Base-by-base conservation (phyloP, 805 yeast genomes). In the Candida ficus region DNA sequence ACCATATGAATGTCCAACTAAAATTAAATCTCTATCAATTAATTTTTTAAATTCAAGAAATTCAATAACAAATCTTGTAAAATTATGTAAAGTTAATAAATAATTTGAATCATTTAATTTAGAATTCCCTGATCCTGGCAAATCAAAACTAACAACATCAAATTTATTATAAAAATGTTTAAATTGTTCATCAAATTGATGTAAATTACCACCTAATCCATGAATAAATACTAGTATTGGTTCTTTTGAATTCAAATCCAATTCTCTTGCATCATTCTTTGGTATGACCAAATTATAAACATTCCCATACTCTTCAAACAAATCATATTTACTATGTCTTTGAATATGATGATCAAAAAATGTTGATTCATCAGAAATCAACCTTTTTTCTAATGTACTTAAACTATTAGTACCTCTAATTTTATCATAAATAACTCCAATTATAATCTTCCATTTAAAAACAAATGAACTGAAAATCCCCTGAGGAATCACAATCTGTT, bases 121-220 rank as follows among this genome's bases (percentile, higher is more conserved):
- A 5, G 48, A 46, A 9, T 31, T 31, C 1, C 98, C 98, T 60
- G 87, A 87, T 0, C 97, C 98, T 1, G 96, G 96, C 38, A 89
- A 64, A 57, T 90, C 98, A 13, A 90, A 50, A 0, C 90, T 76
- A 30, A 84, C 54, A 16, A 88, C 72, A 41, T 77, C 81, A 45
- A 78, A 73, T 46, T 79, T 73, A 48, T 75, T 78, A 26, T 82
- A 64, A 48, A 85, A 75, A 38, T 76, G 66, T 21, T 78, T 80
- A 29, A 86, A 63, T 34, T 49, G 52, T 1, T 82, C 79, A 53
- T 85, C 93, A 58, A 90, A 90, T 58, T 89, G 96, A 18, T 87
- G 76, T 56, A 85, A 66, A 51, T 81, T 91, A 2, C 98, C 98
- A 2, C 97, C 98, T 17, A 91, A 61, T 0, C 98, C 98, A 64